Base-by-base conservation (phyloP, 2,329 filamentous ascomycete genomes). In the Trichoderma afroharzianum region DNA sequence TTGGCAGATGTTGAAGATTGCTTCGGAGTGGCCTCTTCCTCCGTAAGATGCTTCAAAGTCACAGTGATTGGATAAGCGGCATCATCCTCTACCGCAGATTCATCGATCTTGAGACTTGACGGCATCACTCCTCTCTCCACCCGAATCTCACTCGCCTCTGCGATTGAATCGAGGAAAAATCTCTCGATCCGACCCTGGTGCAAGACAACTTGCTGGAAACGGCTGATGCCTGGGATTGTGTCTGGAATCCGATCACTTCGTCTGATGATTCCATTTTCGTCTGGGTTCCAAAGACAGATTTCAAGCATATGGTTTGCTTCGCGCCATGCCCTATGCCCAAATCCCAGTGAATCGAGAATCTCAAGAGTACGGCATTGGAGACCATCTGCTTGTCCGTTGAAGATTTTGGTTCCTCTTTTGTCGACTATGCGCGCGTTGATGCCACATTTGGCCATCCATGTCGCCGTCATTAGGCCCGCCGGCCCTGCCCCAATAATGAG, bases 171-270 rank as follows among this genome's bases (percentile, higher is more conserved):
- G 39, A 63, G 62, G 26, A 73, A 64, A 36, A 73, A 72, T 24
- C 72, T 58, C 50, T 73, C 72, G 32, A 73, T 73, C 18, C 72
- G 72, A 11, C 72, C 72, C 50, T 73, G 72, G 57, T 72, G 63
- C 21, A 73, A 57, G 8, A 71, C 68, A 50, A 73, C 72, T 62
- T 73, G 63, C 15, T 55, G 63, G 5, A 55, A 55, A 9, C 47
- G 63, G 11, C 63, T 66, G 30, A 66, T 36, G 8, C 63, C 63
- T 18, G 63, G 63, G 24, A 55, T 55, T 3, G 63, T 66, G 21
- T 66, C 63, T 3, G 47, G 28, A 33, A 55, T 66, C 2, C 47
- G 47, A 32, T 66, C 43, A 24, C 43, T 55, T 5, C 63, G 43
- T 55, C 15, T 33, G n/a, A 66, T 66, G 15, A 50, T 21, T 26